Evolutionary conservation across 805 yeast genomes (phyloP), one percentile per base, ranked within the genome.

Genomic region (Metschnikowia continentalis): DNA sequence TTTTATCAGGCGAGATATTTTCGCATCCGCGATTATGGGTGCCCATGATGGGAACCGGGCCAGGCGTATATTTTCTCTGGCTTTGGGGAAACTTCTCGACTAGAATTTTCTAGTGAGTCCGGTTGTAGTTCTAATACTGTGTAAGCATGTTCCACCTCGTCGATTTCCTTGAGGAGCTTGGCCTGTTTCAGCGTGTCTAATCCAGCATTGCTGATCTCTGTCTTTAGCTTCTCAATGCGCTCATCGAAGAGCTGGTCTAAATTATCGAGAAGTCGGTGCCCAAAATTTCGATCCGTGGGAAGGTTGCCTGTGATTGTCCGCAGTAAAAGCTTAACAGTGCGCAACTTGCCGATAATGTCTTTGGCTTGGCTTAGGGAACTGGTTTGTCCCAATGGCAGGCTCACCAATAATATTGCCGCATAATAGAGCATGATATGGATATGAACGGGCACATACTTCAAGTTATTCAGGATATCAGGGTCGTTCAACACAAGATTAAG

Each of bases 1-100:
- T 17, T 10, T 6, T 6, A 22, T 33, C n/a, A 13, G 15, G 32
- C 17, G 32, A 17, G 10, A 22, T 39, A 22, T 39, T 39, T 42
- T 30, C 19, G 37, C 17, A 8, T 19, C 26, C 20, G 41, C 40
- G 46, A 33, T 62, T 51, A 65, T 17, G 87, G 86, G 61, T 83
- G 88, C 0, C 86, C 85, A 57, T 81, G 87, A 56, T 83, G 77
- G 13, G 81, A 75, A 0, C 88, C 87, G 0, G 88, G 88, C 88
- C 88, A 83, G 1, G 88, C 78, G 32, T 69, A 66, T 6, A 73
- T 71, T 41, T 61, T 64, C 49, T 73, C 76, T 1, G 75, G 74
- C 6, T 61, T 62, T 5, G 74, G 73, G 1, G 71, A 63, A 2
- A 65, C 54, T 3, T 66, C 61, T 20, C 64, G 51, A 42, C 67